Base-by-base conservation (phyloP, 2,329 filamentous ascomycete species). In the Aspergillus glaucus region DNA sequence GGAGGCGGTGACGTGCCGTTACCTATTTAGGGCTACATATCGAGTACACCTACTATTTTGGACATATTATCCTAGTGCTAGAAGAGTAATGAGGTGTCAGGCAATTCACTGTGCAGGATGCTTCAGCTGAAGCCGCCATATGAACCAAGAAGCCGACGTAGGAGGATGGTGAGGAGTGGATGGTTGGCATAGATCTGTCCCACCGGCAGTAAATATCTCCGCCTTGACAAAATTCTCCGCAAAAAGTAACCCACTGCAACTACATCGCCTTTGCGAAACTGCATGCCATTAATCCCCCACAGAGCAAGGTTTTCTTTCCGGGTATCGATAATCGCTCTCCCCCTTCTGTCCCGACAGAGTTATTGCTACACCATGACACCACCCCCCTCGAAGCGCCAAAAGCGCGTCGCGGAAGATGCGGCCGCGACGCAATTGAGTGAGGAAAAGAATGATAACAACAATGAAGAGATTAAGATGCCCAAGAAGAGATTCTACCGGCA, bases 401-500 rank as follows among this genome's bases (percentile, higher is more conserved):
- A 84, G 73, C 82, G 86, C 55, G 79, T 82, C 50, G 78, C 79
- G 45, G 52, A 61, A 48, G 51, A 53, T 48, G 43, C 52, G 54
- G 42, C 56, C 47, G 30, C 57, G 54, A 28, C 59, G 47, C 48
- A 58, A 12, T 42, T 51, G 15, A 54, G 55, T 37, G 59, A 65
- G 44, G 58, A 54, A 30, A 55, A 59, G 26, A 52, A 53, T 32
- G 55, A 50, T 30, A 43, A 9, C 22, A 28, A 44, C 26, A 28
- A 32, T 15, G 43, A 14, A 17, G 53, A 73, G 36, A 71, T 81
- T 6, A 79, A 82, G 60, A 73, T 96, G 61, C 93, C 93, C 8
- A 86, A 88, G 71, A 98, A 98, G 78, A 92, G 87, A 74, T 95
- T 93, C 74, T 98, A 95, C 69, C 83, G 93, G 48, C 93, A 98